Evolutionary conservation across 2,329 filamentous ascomycete species (phyloP), one percentile per base, ranked within the genome.

Genomic region (Claviceps monticola): DNA sequence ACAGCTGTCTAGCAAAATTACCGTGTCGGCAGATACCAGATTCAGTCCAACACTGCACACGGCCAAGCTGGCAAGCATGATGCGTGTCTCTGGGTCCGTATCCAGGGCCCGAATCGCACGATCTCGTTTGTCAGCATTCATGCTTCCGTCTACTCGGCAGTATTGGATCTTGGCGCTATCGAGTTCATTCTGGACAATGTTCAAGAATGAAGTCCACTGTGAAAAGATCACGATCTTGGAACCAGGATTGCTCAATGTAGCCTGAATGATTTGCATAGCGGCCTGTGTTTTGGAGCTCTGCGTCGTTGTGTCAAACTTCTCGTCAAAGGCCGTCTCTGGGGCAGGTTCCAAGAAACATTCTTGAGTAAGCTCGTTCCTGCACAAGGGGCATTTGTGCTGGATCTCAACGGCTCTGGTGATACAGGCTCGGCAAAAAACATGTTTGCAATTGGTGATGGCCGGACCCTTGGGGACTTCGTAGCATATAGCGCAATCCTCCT

Each of bases 21-120:
- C 87, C 6, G 89, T 89, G 59, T 93, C 88, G 0, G 89, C 89
- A 0, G 87, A 82, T 0, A 90, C 86, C 13, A 95, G 77, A 59
- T 95, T 95, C 46, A 95, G 74, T 0, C 89, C 89, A 1, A 95
- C 88, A 50, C 83, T 86, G 66, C 87, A 91, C 6, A 93, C 89
- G 7, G 80, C 79, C 43, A 95, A 71, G 61, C 84, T 89, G 2
- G 89, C 89, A 2, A 95, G 81, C 71, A 95, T 76, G 58, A 95
- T 78, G 0, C 80, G 83, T 53, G 80, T 87, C 1, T 78, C 65
- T 0, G 81, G 73, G 52, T 93, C 82, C 2, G 73, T 72, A 53
- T 86, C 82, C 34, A 95, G 76, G 0, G 76, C 72, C 3, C 76
- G 67, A 46, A 94, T 82, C 0, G 86, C 82, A 16, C 73, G 70